phyloP scores from a whole-genome alignment of 495 filamentous ascomycete species.

The Aspergillus biplanus region DNA sequence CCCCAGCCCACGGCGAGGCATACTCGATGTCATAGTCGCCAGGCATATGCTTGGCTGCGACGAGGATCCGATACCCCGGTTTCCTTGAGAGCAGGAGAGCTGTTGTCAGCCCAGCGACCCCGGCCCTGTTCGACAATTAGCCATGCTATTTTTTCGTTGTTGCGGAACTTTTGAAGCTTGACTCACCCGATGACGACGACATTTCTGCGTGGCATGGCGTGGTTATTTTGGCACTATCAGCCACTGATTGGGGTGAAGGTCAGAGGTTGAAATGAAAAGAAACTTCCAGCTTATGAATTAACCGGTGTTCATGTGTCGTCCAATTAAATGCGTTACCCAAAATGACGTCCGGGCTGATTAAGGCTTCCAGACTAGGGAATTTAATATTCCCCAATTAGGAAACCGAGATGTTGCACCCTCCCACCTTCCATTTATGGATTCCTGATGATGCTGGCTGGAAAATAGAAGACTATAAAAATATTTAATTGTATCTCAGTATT shows the following conservation, averaged over 20 bases:
- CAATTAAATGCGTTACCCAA: background rate
- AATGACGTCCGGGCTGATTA: background rate
- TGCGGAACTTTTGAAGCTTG: background rate
- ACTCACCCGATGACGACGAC: background rate
- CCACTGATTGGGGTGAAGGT: background rate
- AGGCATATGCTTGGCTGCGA: conserved; percentile 74
- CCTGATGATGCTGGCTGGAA: too few species aligned
- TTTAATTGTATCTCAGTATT: background rate
- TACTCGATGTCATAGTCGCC: conserved; percentile 95
- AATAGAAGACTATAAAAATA: background rate
- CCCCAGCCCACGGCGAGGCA: conserved; percentile 87
- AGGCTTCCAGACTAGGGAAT: background rate
- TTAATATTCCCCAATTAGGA: background rate
- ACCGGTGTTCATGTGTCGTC: background rate
- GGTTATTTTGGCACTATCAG: background rate
- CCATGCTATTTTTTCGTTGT: background rate
- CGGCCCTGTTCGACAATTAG: conserved; percentile 59
- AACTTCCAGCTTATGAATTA: background rate
- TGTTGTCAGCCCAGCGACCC: conserved; percentile 81
- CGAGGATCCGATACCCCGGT: conserved; percentile 50
- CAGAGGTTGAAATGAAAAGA: background rate
- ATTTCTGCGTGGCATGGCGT: background rate
- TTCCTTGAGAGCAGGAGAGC: conserved; percentile 71
- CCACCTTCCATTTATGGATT: background rate
- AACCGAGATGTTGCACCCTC: background rate